Base-by-base conservation (phyloP, 805 yeast species). In the Danielozyma ontarioensis region DNA sequence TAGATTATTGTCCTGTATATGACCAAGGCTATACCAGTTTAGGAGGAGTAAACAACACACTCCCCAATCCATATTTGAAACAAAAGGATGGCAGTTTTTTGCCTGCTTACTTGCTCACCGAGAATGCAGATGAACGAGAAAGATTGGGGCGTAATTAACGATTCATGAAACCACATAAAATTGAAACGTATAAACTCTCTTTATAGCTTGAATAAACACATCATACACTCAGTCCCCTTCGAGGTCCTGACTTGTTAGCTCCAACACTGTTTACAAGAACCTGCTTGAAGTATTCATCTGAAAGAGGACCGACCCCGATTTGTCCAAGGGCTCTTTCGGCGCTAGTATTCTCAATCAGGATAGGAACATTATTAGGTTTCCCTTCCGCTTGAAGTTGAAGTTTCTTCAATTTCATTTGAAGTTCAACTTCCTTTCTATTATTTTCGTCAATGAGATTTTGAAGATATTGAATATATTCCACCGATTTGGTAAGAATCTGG, bases 21-120 rank as follows among this genome's bases (percentile, higher is more conserved):
- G 94, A 83, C 44, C 35, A 45, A 24, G 98, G 98, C 0, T 93
- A 82, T 50, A 89, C 98, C 1, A 85, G 96, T 1, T 58, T 93
- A 13, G 98, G 98, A 2, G 93, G 95, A 0, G 62, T 77, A 1
- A 61, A 72, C 35, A 73, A 77, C 27, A 90, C 98, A 0, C 47
- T 71, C 2, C 77, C 74, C 22, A 93, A 93, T 53, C 95, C 95
- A 10, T 67, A 62, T 35, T 53, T 66, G 35, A 39, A 46, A 31
- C 32, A 32, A 13, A 37, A 35, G 14, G 32, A 55, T 29, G 35
- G 41, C 16, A 32, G 33, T 4, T 75, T 62, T 39, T 45, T 50
- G 34, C 83, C 82, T 1, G 83, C 84, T 2, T 78, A 72, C 50
- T 59, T 59, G 62, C 72, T 86, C 25, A 70, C 47, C 6, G 83